A percentile compares a stretch with the other conserved stretches of the same genome.
Conservation (phyloP, 1,139 yeast genomes). For the Nakaseomyces nivariensis region DNA sequence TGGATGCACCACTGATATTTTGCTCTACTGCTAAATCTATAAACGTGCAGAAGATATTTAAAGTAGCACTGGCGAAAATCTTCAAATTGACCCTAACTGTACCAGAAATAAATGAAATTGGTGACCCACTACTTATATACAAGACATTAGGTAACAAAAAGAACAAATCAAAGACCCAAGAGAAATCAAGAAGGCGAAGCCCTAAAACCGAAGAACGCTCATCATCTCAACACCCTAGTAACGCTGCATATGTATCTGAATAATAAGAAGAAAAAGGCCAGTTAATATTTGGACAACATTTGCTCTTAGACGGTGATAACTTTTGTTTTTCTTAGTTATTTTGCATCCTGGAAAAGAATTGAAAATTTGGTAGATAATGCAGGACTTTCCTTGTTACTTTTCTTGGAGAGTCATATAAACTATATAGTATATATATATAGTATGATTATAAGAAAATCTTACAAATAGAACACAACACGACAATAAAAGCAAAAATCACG, state of each 20-base stretch:
- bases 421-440: no score
- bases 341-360: no score
- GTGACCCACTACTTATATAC: conserved; percentile 83
- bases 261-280: neutral
- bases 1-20: conserved; percentile 84
- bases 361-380: no score
- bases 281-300: no score
- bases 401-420: no score
- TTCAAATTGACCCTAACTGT: conserved; percentile 78
- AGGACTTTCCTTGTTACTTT: no score
- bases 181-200: neutral
- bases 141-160: conserved; percentile 28
- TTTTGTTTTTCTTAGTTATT: no score
- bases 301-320: no score
- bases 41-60: conserved; percentile 89
- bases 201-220: neutral
- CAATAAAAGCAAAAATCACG: no score
- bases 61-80: conserved; percentile 82
- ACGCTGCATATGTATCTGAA: neutral
- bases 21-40: conserved; percentile 91
- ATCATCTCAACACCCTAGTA: neutral
- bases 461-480: no score
- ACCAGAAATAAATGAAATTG: conserved; percentile 73
- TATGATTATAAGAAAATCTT: no score
- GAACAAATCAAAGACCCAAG: neutral